A percentile compares a stretch with the other conserved stretches of the same genome.
phyloP scores from a whole-genome alignment of 768 basidiomycete genomes.

The Coprinellus micaceus region DNA sequence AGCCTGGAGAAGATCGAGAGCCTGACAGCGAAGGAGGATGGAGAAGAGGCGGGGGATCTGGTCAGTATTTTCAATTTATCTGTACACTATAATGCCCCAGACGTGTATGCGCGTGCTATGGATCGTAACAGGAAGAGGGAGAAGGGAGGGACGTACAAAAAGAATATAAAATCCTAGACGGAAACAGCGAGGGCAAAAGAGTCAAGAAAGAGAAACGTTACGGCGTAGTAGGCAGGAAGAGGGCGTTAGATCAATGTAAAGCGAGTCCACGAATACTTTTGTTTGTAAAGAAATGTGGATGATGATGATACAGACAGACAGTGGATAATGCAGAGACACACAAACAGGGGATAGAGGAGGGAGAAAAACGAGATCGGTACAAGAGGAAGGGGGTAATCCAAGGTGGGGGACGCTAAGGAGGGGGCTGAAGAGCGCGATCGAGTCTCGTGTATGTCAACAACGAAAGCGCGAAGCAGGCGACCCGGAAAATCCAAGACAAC shows the following conservation, averaged over 20 bases:
- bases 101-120: slow-evolving; percentile 1
- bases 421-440: neutral
- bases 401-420: neutral
- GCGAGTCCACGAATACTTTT: neutral
- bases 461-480: neutral
- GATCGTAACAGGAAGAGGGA: neutral
- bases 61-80: too few relatives aligned
- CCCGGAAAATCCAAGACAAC: neutral
- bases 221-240: slow-evolving; percentile 3
- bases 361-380: neutral
- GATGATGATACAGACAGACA: neutral
- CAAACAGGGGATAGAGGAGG: neutral
- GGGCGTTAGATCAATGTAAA: slow-evolving; percentile 2
- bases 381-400: neutral
- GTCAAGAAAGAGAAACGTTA: slow-evolving; percentile 4
- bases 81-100: too few relatives aligned
- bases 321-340: neutral
- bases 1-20: too few relatives aligned
- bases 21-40: too few relatives aligned
- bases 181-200: too few relatives aligned
- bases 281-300: neutral
- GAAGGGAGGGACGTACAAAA: slow-evolving; percentile 6
- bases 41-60: too few relatives aligned
- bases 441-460: neutral
- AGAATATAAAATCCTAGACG: slow-evolving; percentile 18